phyloP scores from a whole-genome alignment of 2,329 filamentous ascomycete genomes.

The Claviceps humidiphila region DNA sequence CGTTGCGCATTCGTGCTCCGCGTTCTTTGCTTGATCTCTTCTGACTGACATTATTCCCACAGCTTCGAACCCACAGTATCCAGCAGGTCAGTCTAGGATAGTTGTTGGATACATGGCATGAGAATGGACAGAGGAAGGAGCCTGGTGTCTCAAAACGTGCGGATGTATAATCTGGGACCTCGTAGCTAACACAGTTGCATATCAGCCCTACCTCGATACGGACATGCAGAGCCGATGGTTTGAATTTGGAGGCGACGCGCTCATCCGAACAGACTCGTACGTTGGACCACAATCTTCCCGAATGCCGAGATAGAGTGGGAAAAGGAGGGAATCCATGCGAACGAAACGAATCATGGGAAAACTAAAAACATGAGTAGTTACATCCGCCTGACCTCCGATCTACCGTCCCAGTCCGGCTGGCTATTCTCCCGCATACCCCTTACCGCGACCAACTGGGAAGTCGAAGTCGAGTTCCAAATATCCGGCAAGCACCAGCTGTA shows the following conservation, averaged over 20 bases:
- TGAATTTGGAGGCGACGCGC: constrained; percentile 92
- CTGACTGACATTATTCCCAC: constrained; percentile 7
- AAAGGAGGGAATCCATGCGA: neutral
- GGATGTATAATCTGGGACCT: neutral
- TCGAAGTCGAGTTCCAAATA: constrained; percentile 92
- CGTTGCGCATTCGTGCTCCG: no score
- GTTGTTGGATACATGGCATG: neutral
- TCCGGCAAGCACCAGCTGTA: constrained; percentile 80
- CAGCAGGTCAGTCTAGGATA: constrained; percentile 47
- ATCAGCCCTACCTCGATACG: constrained; percentile 86
- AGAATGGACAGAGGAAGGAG: neutral
- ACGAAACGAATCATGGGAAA: neutral
- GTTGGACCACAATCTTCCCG: constrained; percentile 13
- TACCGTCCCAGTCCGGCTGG: constrained; percentile 83
- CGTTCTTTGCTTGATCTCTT: neutral
- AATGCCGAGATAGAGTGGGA: neutral
- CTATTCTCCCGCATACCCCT: constrained; percentile 87
- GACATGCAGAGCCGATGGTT: constrained; percentile 99
- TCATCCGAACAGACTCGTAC: constrained; percentile 61
- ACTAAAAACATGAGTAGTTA: constrained; percentile 43
- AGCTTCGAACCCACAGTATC: constrained; percentile 82
- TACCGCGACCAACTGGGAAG: constrained; percentile 97
- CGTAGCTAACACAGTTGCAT: neutral
- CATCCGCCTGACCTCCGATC: constrained; percentile 82
- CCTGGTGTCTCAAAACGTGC: neutral